These are phyloP conservation scores for Leccinum rimulosum DNA, from an alignment of 768 basidiomycete species.

Conservation along the genomic window DNA sequence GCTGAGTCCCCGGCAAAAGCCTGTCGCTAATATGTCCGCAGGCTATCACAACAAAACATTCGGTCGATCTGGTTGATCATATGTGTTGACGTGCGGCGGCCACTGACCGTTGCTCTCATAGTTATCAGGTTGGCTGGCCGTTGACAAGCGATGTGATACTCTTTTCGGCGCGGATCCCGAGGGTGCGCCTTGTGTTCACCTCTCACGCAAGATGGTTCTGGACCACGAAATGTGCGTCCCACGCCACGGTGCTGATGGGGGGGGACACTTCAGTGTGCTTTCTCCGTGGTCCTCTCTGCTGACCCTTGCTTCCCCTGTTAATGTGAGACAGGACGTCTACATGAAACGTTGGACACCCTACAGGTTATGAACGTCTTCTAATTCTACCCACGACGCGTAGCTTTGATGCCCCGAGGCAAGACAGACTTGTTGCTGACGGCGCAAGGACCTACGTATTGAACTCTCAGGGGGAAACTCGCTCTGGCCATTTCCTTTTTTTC, in stretches of 20 bases:
- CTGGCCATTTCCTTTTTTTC: conserved; percentile 1
- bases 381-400: conserved; percentile 22
- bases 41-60: conserved; percentile 18
- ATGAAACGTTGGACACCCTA: conserved; percentile 3
- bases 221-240: neutral
- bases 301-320: conserved; percentile 10
- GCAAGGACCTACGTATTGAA: neutral
- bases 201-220: conserved; percentile 4
- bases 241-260: conserved; percentile 2
- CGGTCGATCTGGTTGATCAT: conserved; percentile 7
- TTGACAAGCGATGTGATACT: neutral
- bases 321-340: conserved; percentile 10
- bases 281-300: conserved; percentile 10
- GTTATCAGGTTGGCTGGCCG: conserved; percentile 6
- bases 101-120: conserved; percentile 1
- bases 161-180: neutral
- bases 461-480: neutral
- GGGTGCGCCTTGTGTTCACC: conserved; percentile 10
- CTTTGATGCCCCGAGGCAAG: conserved; percentile 15
- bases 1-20: conserved; percentile 11
- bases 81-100: conserved; percentile 22
- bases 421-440: neutral
- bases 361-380: conserved; percentile 19
- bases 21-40: conserved; percentile 15
- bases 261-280: conserved; percentile 2